These are phyloP conservation scores for Trichoderma endophyticum DNA, from an alignment of 2,329 filamentous ascomycete genomes.

Conservation along the genomic window DNA sequence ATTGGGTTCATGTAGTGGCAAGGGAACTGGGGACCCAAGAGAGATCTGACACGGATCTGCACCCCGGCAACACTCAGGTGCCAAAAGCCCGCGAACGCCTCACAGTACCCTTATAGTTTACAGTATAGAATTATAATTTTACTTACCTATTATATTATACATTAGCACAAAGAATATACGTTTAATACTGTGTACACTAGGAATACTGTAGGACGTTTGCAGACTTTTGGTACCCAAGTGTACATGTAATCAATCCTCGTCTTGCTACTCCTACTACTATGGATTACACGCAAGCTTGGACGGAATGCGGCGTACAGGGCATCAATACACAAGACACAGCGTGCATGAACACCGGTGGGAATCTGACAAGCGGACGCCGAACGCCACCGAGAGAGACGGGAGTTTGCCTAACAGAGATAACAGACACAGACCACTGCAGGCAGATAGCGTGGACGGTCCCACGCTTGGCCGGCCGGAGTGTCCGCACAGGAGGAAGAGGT, in stretches of 20 bases:
- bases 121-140: no score
- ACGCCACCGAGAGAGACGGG: not conserved
- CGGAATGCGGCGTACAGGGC: not conserved
- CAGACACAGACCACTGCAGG: not conserved
- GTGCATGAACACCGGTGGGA: not conserved
- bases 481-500: not conserved
- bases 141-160: no score
- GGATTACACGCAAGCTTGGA: not conserved
- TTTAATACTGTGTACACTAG: no score
- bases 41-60: not conserved
- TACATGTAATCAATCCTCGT: not conserved
- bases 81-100: no score
- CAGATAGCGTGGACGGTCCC: not conserved
- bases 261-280: not conserved
- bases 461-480: slow-evolving; percentile 6
- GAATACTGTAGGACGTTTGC: no score
- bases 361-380: not conserved
- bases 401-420: slow-evolving; percentile 3
- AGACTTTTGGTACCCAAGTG: no score
- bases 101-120: no score
- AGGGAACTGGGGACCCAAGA: not conserved
- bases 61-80: not conserved
- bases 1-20: not conserved
- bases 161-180: no score
- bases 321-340: not conserved